phyloP scores from a whole-genome alignment of 2,329 filamentous ascomycete species.

The Hypomyces perniciosus region DNA sequence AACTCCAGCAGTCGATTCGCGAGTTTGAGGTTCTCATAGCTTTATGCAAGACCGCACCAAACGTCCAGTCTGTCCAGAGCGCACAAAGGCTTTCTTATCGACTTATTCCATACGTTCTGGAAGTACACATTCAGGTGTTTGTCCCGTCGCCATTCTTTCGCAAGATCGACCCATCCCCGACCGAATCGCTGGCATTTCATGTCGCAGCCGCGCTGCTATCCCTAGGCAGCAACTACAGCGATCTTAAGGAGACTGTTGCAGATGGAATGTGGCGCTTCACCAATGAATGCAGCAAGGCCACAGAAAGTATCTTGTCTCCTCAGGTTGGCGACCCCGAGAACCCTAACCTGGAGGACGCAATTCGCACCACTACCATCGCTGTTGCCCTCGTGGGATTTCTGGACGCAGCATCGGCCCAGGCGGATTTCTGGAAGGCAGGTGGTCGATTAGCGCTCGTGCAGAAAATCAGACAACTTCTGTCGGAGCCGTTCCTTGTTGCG shows the following conservation, averaged over 20 bases:
- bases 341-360: conserved; percentile 58
- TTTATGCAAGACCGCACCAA: conserved; percentile 81
- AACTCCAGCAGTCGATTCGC: conserved; percentile 60
- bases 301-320: conserved; percentile 48
- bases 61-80: conserved; percentile 62
- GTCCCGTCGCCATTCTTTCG: conserved; percentile 75
- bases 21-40: conserved; percentile 91
- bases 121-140: conserved; percentile 75
- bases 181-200: conserved; percentile 74
- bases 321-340: conserved; percentile 51
- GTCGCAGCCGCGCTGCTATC: conserved; percentile 77
- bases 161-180: conserved; percentile 78
- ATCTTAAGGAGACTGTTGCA: conserved; percentile 60
- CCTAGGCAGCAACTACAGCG: conserved; percentile 66
- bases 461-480: conserved; percentile 65
- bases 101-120: conserved; percentile 76
- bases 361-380: conserved; percentile 67
- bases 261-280: conserved; percentile 67
- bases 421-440: conserved; percentile 72
- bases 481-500: conserved; percentile 76
- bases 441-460: conserved; percentile 70
- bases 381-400: conserved; percentile 88
- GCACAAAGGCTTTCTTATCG: conserved; percentile 75
- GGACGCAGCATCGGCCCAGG: conserved; percentile 70
- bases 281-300: conserved; percentile 59